phyloP scores from a whole-genome alignment of 306 rosid species.

The Calophaca sinica region DNA sequence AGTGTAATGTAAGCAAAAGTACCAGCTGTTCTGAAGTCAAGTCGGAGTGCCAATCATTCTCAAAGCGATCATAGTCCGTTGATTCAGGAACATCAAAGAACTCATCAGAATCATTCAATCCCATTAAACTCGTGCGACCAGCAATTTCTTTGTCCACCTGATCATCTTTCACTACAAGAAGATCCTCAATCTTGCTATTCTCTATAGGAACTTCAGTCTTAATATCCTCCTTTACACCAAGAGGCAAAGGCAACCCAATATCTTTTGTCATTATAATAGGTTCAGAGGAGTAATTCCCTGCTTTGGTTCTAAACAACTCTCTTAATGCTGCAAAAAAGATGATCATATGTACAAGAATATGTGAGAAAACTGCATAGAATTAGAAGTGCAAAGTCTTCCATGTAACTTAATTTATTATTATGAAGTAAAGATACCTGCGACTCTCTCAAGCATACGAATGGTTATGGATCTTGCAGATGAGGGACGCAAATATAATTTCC shows the following conservation, averaged over 20 bases:
- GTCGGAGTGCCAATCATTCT: conserved; percentile 65
- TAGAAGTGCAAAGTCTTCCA: background rate
- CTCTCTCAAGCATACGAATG: conserved; percentile 79
- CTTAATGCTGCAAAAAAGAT: conserved; percentile 63
- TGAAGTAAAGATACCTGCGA: conserved; percentile 63
- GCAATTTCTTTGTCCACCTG: conserved; percentile 47
- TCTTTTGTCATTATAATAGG: conserved; percentile 50
- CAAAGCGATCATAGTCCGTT: conserved; percentile 58
- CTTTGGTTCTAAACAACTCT: conserved; percentile 68
- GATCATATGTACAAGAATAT: background rate
- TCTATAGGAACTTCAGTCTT: conserved; percentile 52
- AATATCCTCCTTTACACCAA: conserved; percentile 51
- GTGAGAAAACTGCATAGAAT: background rate
- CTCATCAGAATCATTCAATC: conserved; percentile 80
- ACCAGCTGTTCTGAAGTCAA: conserved; percentile 58
- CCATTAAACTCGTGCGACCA: conserved; percentile 65
- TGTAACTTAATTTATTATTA: background rate
- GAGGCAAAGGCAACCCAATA: conserved; percentile 49
- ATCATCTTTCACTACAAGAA: conserved; percentile 49
- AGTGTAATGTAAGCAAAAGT: background rate
- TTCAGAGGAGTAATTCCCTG: conserved; percentile 49
- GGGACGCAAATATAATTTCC: conserved; percentile 76
- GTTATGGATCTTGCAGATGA: conserved; percentile 73
- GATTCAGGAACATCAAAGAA: conserved; percentile 92
- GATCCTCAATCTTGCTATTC: conserved; percentile 48